Conservation (phyloP, 2,329 filamentous ascomycete species). For the Celoporthe dispersa region DNA sequence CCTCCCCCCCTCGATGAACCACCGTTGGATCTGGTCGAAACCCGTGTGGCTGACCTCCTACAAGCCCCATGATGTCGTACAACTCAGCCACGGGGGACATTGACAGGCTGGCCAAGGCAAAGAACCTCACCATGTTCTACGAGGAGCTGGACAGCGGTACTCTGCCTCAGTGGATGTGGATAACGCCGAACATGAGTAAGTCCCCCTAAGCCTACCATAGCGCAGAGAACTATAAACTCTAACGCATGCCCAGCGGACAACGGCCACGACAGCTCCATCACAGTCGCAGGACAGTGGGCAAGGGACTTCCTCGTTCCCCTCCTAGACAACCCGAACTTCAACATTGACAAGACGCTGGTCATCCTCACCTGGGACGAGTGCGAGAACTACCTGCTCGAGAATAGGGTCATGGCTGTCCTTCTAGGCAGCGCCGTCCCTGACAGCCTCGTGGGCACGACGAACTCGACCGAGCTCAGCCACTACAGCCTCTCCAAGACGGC, state of each 20-base stretch:
- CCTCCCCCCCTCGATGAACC: not conserved
- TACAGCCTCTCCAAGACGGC: conserved; percentile 38
- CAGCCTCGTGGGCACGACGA: conserved; percentile 34
- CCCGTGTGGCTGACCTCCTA: not conserved
- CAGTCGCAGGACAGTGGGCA: conserved; percentile 37
- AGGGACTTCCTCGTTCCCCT: conserved; percentile 36
- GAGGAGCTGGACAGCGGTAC: conserved; percentile 34
- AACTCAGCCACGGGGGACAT: conserved; percentile 37
- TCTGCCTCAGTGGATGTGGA: conserved; percentile 44
- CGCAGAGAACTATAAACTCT: not conserved
- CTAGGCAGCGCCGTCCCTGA: conserved; percentile 34
- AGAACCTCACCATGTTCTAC: conserved; percentile 40
- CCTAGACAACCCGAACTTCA: conserved; percentile 39
- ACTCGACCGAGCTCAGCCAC: conserved; percentile 35
- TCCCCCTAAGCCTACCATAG: not conserved
- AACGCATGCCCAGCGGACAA: conserved; percentile 31
- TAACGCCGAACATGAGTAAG: conserved; percentile 52
- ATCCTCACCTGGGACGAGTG: conserved; percentile 38
- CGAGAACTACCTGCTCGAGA: conserved; percentile 33
- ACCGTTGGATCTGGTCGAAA: not conserved
- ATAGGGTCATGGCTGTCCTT: conserved; percentile 35
- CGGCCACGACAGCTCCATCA: conserved; percentile 38
- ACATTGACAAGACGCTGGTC: conserved; percentile 40
- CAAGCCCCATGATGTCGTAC: conserved; percentile 39
- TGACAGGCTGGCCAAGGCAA: conserved; percentile 38